phyloP scores from a whole-genome alignment of 2,329 filamentous ascomycete species.

The Didymella lethalis region DNA sequence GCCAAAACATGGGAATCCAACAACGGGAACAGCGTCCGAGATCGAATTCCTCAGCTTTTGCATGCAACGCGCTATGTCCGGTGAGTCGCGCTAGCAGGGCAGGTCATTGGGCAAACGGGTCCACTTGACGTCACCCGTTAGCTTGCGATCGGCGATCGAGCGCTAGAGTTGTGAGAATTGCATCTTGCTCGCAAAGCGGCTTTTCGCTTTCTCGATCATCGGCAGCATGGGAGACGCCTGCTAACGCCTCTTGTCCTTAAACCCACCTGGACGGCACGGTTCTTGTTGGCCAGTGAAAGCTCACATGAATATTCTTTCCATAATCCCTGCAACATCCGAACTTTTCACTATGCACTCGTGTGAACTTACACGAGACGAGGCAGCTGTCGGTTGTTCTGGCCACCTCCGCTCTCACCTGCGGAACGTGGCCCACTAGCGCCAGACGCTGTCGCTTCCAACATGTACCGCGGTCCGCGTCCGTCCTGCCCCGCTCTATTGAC shows the following conservation, averaged over 20 bases:
- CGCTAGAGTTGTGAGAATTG: constrained; percentile 1
- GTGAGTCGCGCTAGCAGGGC: constrained; percentile 1
- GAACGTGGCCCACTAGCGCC: not conserved
- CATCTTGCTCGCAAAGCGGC: not conserved
- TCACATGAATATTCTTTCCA: not conserved
- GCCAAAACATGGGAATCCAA: constrained; percentile 16
- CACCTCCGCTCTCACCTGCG: not conserved
- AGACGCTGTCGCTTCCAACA: constrained; percentile 1
- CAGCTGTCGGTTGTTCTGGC: not conserved
- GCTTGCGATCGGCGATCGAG: constrained; percentile 14
- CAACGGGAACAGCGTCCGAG: constrained; percentile 12
- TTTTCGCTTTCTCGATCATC: constrained; percentile 10
- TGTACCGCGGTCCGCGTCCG: constrained; percentile 5
- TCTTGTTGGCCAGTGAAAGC: not conserved
- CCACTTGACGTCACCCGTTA: constrained; percentile 3
- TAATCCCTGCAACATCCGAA: not conserved
- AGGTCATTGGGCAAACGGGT: constrained; percentile 7
- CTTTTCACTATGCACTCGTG: not conserved
- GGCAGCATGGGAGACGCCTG: not conserved
- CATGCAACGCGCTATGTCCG: constrained; percentile 20
- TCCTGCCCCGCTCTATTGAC: constrained; percentile 6
- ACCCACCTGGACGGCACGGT: not conserved
- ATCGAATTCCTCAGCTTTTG: constrained; percentile 24
- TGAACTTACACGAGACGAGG: too few species aligned
- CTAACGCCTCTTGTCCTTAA: constrained; percentile 1